Percentiles rank a stretch among this genome's conserved stretches.
phyloP scores from a whole-genome alignment of 129 eudicot species.

The Mikania micrantha region DNA sequence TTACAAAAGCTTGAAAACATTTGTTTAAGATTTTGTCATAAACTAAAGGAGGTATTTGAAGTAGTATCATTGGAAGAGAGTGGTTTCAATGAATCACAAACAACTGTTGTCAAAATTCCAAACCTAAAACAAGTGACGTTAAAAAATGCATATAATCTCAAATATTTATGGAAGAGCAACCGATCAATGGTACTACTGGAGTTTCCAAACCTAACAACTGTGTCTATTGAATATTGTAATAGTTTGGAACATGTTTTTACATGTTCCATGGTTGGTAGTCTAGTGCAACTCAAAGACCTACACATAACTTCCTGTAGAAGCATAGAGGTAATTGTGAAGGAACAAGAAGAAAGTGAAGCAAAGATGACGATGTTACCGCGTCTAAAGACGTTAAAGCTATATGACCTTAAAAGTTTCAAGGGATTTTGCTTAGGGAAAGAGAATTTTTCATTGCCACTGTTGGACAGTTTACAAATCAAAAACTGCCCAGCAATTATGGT shows the following conservation, averaged over 20 bases:
- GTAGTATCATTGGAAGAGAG: not conserved
- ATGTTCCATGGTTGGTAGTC: not conserved
- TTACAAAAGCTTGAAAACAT: not conserved
- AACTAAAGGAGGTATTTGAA: not conserved
- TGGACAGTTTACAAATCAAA: not conserved
- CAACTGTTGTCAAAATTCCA: not conserved
- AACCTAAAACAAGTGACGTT: not conserved
- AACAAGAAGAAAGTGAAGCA: not conserved
- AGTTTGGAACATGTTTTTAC: not conserved
- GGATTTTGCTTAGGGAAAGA: not conserved
- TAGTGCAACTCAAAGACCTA: not conserved
- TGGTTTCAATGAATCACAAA: not conserved
- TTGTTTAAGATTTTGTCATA: fast-evolving
- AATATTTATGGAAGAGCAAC: not conserved
- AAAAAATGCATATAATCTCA: not conserved
- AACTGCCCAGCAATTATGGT: not conserved
- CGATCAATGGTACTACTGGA: not conserved
- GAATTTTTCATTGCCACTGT: not conserved
- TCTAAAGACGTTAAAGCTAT: not conserved
- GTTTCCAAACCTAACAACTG: not conserved
- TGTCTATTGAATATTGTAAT: fast-evolving
- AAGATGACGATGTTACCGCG: not conserved
- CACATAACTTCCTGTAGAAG: not conserved
- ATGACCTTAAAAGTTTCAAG: not conserved
- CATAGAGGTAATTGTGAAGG: not conserved